phyloP scores from a whole-genome alignment of 1,284 basidiomycete species.

The Cutaneotrichosporon cavernicola region DNA sequence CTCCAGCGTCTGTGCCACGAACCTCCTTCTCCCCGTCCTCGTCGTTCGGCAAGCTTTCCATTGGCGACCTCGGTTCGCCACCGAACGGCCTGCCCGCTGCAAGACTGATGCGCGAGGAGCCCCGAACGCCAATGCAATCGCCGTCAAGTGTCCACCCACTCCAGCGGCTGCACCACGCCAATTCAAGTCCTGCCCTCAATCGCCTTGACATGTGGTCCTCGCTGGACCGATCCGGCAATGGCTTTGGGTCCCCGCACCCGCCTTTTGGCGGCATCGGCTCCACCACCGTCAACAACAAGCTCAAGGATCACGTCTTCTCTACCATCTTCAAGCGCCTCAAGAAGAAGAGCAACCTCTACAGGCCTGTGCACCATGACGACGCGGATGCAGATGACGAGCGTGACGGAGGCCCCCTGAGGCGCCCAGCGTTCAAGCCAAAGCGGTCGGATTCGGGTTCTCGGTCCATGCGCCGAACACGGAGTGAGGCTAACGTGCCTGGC shows the following conservation, averaged over 20 bases:
- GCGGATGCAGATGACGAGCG: constrained; percentile 47
- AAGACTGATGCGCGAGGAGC: constrained; percentile 35
- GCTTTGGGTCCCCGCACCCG: constrained; percentile 47
- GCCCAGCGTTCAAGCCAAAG: background rate
- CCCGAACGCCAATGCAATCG: constrained; percentile 45
- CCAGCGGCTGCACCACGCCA: constrained; percentile 47
- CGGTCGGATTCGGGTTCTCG: background rate
- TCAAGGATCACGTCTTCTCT: constrained; percentile 90
- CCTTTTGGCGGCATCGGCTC: constrained; percentile 79
- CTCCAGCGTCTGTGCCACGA: constrained; percentile 11
- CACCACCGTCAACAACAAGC: constrained; percentile 83
- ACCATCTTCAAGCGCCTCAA: constrained; percentile 68
- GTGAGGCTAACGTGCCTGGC: background rate
- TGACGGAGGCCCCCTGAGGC: constrained; percentile 12
- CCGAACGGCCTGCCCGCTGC: constrained; percentile 3
- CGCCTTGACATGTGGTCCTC: constrained; percentile 15
- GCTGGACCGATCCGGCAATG: constrained; percentile 10
- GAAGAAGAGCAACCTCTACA: constrained; percentile 34
- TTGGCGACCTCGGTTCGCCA: constrained; percentile 30
- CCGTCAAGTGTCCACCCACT: constrained; percentile 37
- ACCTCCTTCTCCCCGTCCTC: constrained; percentile 37
- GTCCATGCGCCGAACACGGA: constrained; percentile 1
- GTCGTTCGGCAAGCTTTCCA: constrained; percentile 37
- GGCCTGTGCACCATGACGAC: constrained; percentile 25
- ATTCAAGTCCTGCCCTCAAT: constrained; percentile 40